Percentiles rank a stretch among this genome's conserved stretches.
Conservation (phyloP, 371 early-diverging fungal species). For the Zopfochytrium polystomum region DNA sequence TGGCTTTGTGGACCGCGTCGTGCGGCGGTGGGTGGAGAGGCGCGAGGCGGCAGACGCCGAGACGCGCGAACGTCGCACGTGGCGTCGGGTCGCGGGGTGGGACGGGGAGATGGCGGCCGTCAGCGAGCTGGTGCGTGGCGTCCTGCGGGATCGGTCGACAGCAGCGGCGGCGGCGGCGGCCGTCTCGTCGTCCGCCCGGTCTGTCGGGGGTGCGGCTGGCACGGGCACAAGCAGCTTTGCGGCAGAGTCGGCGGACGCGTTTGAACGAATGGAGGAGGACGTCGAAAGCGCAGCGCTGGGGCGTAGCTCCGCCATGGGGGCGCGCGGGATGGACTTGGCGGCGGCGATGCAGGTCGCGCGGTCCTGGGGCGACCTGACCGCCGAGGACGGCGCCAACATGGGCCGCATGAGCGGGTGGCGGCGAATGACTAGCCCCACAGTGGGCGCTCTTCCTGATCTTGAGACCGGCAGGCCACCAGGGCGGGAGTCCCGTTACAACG, state of each 20-base stretch:
- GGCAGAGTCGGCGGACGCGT: background rate
- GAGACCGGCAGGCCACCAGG: too few relatives aligned
- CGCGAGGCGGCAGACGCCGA: slow-evolving; percentile 12
- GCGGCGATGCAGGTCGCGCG: slow-evolving; percentile 14
- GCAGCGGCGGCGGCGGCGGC: slow-evolving; percentile 6
- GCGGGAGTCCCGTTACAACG: too few relatives aligned
- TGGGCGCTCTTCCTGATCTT: too few relatives aligned
- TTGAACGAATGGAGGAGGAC: slow-evolving; percentile 12
- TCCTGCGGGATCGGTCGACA: slow-evolving; percentile 1
- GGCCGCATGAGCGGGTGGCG: too few relatives aligned
- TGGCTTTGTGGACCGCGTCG: slow-evolving; percentile 17
- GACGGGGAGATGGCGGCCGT: background rate
- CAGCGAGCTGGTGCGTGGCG: background rate
- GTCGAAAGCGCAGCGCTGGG: slow-evolving; percentile 12
- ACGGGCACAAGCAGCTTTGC: background rate
- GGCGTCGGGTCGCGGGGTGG: slow-evolving; percentile 13
- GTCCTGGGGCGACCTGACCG: slow-evolving; percentile 13
- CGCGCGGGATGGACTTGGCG: slow-evolving; percentile 22
- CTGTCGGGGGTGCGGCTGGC: background rate
- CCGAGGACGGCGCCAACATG: too few relatives aligned
- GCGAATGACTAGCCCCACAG: too few relatives aligned
- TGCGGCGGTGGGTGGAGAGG: slow-evolving; percentile 12
- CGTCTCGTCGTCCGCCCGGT: background rate
- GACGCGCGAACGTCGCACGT: background rate
- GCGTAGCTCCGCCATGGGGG: background rate